phyloP scores from a whole-genome alignment of 495 filamentous ascomycete genomes.

The Pyrenula massariospora region DNA sequence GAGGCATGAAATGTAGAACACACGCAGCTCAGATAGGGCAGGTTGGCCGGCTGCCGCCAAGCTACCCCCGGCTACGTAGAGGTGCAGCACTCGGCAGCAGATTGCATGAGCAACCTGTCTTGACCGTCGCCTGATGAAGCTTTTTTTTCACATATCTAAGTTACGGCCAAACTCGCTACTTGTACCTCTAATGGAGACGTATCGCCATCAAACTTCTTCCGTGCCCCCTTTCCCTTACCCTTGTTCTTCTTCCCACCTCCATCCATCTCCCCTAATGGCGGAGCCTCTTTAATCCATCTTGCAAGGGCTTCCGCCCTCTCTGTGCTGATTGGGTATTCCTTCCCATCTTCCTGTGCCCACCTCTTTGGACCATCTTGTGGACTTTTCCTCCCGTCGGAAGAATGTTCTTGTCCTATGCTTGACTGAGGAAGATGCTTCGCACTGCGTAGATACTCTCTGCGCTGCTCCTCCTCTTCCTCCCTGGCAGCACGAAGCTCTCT shows the following conservation, averaged over 20 bases:
- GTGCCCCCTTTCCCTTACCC: neutral
- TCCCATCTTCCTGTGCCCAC: conserved; percentile 53
- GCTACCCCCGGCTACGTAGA: too few species aligned
- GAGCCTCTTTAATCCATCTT: conserved; percentile 59
- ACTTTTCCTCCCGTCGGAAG: conserved; percentile 10
- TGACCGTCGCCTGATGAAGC: too few species aligned
- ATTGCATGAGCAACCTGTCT: too few species aligned
- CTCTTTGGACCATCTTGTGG: conserved; percentile 32
- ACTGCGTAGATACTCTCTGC: conserved; percentile 11
- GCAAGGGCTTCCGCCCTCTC: conserved; percentile 56
- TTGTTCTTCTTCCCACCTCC: neutral
- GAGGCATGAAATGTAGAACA: too few species aligned
- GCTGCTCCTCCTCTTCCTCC: conserved; percentile 31
- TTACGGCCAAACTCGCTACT: too few species aligned
- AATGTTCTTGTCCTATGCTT: too few species aligned
- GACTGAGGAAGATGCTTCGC: conserved; percentile 11
- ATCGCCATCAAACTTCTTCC: neutral
- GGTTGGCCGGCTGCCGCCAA: too few species aligned
- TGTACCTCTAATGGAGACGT: too few species aligned
- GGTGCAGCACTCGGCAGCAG: too few species aligned
- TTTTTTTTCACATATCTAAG: too few species aligned
- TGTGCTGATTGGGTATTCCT: conserved; percentile 56
- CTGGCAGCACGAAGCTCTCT: conserved; percentile 32
- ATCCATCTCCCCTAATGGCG: conserved; percentile 6
- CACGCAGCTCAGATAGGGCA: too few species aligned